Percentiles rank a stretch among this genome's conserved stretches.
Evolutionary conservation across 75 land plant species (phyloP).

Genomic region (Sequoiadendron giganteum): DNA sequence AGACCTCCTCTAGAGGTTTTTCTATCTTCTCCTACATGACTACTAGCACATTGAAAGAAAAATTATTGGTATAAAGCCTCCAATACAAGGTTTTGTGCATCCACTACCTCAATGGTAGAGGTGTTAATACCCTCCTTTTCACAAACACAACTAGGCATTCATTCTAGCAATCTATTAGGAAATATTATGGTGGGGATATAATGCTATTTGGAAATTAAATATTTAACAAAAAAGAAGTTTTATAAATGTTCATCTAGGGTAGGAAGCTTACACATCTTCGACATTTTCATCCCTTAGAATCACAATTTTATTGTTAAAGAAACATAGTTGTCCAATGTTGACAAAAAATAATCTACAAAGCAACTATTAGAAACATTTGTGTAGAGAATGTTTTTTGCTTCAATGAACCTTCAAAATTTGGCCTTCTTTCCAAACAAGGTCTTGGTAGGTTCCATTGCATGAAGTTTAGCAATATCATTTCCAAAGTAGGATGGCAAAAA

Average conservation of each 20-base stretch:
- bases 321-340: conserved; percentile 15
- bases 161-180: background rate
- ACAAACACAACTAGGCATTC: conserved; percentile 28
- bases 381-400: conserved; percentile 45
- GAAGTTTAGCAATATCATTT: too few species aligned
- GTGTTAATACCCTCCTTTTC: conserved; percentile 51
- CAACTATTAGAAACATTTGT: conserved; percentile 25
- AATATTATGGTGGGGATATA: background rate
- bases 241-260: background rate
- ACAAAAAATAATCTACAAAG: conserved; percentile 18
- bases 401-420: too few species aligned
- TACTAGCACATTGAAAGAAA: conserved; percentile 43
- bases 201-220: background rate
- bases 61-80: conserved; percentile 37
- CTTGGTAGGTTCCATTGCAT: background rate
- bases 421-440: too few species aligned
- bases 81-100: conserved; percentile 59
- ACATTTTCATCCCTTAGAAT: conserved; percentile 28
- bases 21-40: conserved; percentile 56
- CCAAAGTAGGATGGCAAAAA: too few species aligned
- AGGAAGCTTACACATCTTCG: conserved; percentile 12
- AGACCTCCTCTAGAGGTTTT: conserved; percentile 20
- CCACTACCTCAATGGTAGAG: conserved; percentile 42
- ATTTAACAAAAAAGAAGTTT: background rate
- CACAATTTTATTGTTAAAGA: conserved; percentile 19